Conservation (phyloP, 768 basidiomycete genomes). For the Hypholoma fasciculare region DNA sequence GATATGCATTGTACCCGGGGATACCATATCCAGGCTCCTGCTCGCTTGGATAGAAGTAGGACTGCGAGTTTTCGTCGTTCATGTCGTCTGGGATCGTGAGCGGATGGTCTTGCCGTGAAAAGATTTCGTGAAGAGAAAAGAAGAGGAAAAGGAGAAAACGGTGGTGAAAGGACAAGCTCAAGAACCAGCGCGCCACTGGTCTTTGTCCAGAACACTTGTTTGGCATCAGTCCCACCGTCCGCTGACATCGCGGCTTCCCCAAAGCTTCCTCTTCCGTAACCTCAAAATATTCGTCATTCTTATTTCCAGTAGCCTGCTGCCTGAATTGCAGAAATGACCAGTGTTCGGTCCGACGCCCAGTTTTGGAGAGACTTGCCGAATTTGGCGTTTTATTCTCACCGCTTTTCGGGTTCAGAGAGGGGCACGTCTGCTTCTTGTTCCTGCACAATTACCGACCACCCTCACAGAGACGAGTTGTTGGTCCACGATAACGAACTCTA, state of each 20-base stretch:
- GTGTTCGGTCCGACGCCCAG: neutral
- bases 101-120: slow-evolving; percentile 26
- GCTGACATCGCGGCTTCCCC: neutral
- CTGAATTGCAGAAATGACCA: neutral
- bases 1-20: slow-evolving; percentile 56
- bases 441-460: neutral
- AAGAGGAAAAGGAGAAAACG: slow-evolving; percentile 35
- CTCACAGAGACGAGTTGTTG: too few species aligned
- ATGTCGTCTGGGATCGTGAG: slow-evolving; percentile 25
- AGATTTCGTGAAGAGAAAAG: slow-evolving; percentile 35
- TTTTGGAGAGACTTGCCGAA: neutral
- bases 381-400: slow-evolving; percentile 1
- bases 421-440: neutral
- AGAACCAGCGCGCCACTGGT: slow-evolving; percentile 16
- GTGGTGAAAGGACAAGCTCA: slow-evolving; percentile 15
- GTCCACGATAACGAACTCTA: too few species aligned
- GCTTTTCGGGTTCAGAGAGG: neutral
- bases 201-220: slow-evolving; percentile 18
- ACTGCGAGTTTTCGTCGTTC: slow-evolving; percentile 9
- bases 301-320: neutral
- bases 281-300: neutral
- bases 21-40: slow-evolving; percentile 48
- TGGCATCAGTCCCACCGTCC: slow-evolving; percentile 9
- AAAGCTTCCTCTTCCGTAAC: neutral
- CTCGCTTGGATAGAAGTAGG: slow-evolving; percentile 19